Percentiles rank a stretch among this genome's conserved stretches.
phyloP scores from a whole-genome alignment of 768 basidiomycete genomes.

The Lactifluus pinguis region DNA sequence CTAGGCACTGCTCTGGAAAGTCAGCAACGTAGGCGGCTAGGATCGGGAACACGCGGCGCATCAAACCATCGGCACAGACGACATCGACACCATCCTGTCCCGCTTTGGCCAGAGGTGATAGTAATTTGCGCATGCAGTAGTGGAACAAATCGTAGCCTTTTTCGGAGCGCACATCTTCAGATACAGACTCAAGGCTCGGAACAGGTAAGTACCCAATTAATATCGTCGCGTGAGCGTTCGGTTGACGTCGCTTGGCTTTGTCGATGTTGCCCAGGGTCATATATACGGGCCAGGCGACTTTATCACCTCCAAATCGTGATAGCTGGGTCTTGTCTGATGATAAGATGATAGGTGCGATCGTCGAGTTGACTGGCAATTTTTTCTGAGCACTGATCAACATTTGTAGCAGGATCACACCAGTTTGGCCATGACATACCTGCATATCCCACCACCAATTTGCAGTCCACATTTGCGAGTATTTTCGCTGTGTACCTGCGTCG shows the following conservation, averaged over 20 bases:
- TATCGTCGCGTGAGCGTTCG: conserved; percentile 13
- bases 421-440: too few relatives aligned
- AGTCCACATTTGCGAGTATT: too few relatives aligned
- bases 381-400: too few relatives aligned
- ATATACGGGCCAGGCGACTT: conserved; percentile 27
- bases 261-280: conserved; percentile 20
- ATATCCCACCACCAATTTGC: too few relatives aligned
- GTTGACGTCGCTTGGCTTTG: conserved; percentile 17
- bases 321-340: not conserved
- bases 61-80: conserved; percentile 12
- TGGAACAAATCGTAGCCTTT: conserved; percentile 17
- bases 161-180: not conserved
- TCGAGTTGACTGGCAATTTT: too few relatives aligned
- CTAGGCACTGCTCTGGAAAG: conserved; percentile 8
- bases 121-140: conserved; percentile 9
- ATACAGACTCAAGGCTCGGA: conserved; percentile 1
- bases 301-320: not conserved
- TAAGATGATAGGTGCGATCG: not conserved
- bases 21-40: not conserved
- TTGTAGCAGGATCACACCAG: too few relatives aligned
- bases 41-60: not conserved
- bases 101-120: conserved; percentile 10
- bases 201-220: conserved; percentile 25
- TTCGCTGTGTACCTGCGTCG: too few relatives aligned
- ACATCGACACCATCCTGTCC: conserved; percentile 18